A percentile compares a stretch with the other conserved stretches of the same genome.
Conservation (phyloP, 2,329 filamentous ascomycete genomes). For the Esteya vermicola region DNA sequence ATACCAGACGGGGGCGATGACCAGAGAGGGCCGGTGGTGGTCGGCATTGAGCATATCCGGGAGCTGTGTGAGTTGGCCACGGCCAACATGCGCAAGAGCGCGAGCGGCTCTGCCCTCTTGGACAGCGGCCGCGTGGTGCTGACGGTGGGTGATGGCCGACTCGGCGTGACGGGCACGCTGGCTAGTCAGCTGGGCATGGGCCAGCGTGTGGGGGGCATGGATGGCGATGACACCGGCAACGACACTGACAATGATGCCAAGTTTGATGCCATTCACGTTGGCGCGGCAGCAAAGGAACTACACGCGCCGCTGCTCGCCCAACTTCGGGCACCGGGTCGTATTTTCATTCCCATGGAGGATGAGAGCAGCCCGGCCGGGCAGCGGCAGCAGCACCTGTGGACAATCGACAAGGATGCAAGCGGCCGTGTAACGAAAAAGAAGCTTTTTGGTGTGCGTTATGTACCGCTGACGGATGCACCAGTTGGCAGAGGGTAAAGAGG, state of each 20-base stretch:
- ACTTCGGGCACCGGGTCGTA: constrained; percentile 60
- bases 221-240: constrained; percentile 30
- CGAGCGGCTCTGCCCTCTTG: constrained; percentile 44
- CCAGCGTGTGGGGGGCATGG: constrained; percentile 15
- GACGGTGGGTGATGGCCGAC: constrained; percentile 59
- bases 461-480: constrained; percentile 20
- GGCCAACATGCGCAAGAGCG: constrained; percentile 50
- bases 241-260: constrained; percentile 34
- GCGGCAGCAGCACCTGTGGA: constrained; percentile 61
- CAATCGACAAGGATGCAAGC: constrained; percentile 55
- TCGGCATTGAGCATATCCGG: constrained; percentile 63
- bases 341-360: constrained; percentile 66
- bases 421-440: constrained; percentile 47
- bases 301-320: constrained; percentile 64
- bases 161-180: constrained; percentile 28
- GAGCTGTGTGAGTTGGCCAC: constrained; percentile 48
- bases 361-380: constrained; percentile 6
- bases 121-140: constrained; percentile 53
- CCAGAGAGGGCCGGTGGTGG: no score
- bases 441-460: constrained; percentile 61
- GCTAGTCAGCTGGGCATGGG: no score
- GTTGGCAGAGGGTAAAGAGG: not conserved
- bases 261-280: constrained; percentile 94
- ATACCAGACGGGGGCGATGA: no score
- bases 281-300: constrained; percentile 64